Percentiles rank a stretch among this genome's conserved stretches.
These are phyloP conservation scores for Aegilops tauschii DNA, from an alignment of 176 grass and related monocot species.

Conservation along the genomic window DNA sequence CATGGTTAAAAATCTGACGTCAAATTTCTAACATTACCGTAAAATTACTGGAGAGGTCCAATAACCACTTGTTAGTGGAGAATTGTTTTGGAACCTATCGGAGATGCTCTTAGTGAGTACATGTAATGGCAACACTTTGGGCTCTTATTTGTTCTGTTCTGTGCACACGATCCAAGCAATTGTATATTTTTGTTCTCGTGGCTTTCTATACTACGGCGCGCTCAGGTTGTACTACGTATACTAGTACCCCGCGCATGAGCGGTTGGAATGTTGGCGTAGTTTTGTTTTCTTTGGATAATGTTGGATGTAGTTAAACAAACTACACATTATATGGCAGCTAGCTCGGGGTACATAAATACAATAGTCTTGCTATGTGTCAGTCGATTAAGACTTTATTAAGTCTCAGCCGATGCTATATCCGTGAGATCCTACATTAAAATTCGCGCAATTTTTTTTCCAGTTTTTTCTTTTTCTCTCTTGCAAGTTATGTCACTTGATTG, in stretches of 20 bases:
- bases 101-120: not conserved
- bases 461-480: too few relatives aligned
- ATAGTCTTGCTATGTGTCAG: too few relatives aligned
- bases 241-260: not conserved
- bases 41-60: not conserved
- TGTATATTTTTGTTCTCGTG: not conserved
- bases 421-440: too few relatives aligned
- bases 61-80: not conserved
- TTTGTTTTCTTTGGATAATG: too few relatives aligned
- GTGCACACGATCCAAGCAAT: conserved; percentile 19
- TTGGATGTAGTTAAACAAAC: not conserved
- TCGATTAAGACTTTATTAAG: too few relatives aligned
- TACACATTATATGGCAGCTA: not conserved
- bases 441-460: too few relatives aligned
- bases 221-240: not conserved
- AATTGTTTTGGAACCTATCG: not conserved
- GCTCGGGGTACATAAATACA: not conserved
- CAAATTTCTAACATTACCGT: too few relatives aligned
- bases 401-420: too few relatives aligned
- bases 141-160: not conserved
- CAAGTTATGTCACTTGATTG: too few relatives aligned
- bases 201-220: not conserved
- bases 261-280: not conserved
- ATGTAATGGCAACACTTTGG: not conserved
- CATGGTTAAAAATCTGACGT: too few relatives aligned